These are phyloP conservation scores for Astrephomene gubernaculifera DNA, from an alignment of 139 green algal species.

Conservation along the genomic window DNA sequence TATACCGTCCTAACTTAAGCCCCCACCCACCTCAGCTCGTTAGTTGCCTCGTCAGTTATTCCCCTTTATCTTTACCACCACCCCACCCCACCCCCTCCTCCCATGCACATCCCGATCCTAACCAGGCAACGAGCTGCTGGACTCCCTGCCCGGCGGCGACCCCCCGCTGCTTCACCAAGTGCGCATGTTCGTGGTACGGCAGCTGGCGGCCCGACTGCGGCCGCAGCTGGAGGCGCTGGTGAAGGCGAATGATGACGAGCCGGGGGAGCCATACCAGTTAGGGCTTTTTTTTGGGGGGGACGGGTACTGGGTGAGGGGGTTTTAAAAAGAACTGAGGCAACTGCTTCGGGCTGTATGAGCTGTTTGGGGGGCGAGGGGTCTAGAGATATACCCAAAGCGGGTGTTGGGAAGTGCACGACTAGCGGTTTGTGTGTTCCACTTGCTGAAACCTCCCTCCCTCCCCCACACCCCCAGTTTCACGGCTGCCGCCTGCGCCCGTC, in stretches of 20 bases:
- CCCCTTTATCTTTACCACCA: no score
- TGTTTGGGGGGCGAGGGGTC: no score
- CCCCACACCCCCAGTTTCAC: slow-evolving; percentile 66
- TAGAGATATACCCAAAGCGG: not conserved
- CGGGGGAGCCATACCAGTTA: slow-evolving; percentile 49
- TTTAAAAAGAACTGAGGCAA: no score
- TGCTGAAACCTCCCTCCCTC: not conserved
- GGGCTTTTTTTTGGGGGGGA: not conserved
- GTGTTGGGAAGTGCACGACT: no score
- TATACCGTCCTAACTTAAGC: no score
- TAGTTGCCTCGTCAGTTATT: no score
- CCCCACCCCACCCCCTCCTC: not conserved
- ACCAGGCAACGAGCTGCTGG: slow-evolving; percentile 78
- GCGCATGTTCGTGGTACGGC: slow-evolving; percentile 74
- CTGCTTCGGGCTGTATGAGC: no score
- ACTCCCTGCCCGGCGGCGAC: slow-evolving; percentile 79
- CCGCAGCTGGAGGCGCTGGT: slow-evolving; percentile 80
- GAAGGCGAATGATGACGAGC: slow-evolving; percentile 70
- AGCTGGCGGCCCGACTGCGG: slow-evolving; percentile 79
- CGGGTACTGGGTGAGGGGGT: no score
- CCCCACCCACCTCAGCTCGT: no score
- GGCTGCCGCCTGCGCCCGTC: slow-evolving; percentile 69
- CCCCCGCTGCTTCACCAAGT: slow-evolving; percentile 81
- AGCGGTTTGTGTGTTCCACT: not conserved
- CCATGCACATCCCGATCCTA: slow-evolving; percentile 60